phyloP scores from a whole-genome alignment of 169 alveolate species.

The Plasmodium coatneyi region DNA sequence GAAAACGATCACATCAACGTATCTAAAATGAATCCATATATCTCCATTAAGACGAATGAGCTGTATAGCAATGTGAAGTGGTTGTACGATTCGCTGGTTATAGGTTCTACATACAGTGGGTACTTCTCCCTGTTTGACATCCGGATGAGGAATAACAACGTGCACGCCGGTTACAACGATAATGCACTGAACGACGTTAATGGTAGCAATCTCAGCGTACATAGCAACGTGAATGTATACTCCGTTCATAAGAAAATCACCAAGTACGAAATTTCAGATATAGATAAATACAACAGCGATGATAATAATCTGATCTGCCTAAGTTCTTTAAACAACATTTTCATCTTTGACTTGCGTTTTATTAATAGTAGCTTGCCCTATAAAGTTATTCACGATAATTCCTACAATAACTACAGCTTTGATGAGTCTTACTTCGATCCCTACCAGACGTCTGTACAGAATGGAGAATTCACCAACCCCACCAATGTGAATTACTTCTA shows the following conservation, averaged over 20 bases:
- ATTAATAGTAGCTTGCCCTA: slow-evolving; percentile 58
- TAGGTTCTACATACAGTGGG: slow-evolving; percentile 63
- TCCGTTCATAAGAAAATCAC: slow-evolving; percentile 53
- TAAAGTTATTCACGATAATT: slow-evolving; percentile 57
- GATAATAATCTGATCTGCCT: slow-evolving; percentile 51
- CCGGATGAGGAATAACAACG: slow-evolving; percentile 25
- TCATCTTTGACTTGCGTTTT: slow-evolving; percentile 32
- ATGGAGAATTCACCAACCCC: slow-evolving; percentile 10
- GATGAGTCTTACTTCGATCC: slow-evolving; percentile 45
- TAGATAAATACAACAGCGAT: slow-evolving; percentile 43
- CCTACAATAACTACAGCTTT: slow-evolving; percentile 25
- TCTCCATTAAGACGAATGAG: slow-evolving; percentile 55
- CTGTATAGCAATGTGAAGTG: slow-evolving; percentile 60
- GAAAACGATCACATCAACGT: slow-evolving; percentile 23
- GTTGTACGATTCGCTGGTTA: slow-evolving; percentile 45
- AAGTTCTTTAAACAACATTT: slow-evolving; percentile 53
- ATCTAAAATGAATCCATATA: slow-evolving; percentile 27
- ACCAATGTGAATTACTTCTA: slow-evolving; percentile 51
- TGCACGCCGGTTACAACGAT: background rate
- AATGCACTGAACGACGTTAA: background rate
- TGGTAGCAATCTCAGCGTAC: background rate
- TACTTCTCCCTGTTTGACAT: slow-evolving; percentile 65
- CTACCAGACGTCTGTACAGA: slow-evolving; percentile 25
- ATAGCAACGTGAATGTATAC: slow-evolving; percentile 6
- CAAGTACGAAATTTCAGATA: slow-evolving; percentile 68